Conservation (phyloP, 192 early-diverging fungal species). For the Backusella parvicylindrica region DNA sequence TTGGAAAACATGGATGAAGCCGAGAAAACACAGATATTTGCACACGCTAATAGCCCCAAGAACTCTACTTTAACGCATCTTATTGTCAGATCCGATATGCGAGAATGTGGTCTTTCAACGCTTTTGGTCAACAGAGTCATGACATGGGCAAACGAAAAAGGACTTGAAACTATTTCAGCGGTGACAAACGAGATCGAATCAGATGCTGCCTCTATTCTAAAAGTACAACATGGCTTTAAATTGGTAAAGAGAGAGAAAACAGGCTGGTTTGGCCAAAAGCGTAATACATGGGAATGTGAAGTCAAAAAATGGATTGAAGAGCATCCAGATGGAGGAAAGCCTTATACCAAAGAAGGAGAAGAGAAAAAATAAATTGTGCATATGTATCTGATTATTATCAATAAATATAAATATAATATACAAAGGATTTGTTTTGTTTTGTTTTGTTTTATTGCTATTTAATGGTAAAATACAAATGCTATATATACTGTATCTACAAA, state of each 20-base stretch:
- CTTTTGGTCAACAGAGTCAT: conserved; percentile 27
- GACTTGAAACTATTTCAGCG: conserved; percentile 13
- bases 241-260: conserved; percentile 8
- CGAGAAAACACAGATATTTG: background rate
- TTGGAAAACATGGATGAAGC: background rate
- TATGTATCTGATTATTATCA: background rate
- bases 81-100: conserved; percentile 19
- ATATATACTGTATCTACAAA: background rate
- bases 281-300: conserved; percentile 16
- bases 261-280: conserved; percentile 26
- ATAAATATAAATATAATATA: background rate
- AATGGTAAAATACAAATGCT: background rate
- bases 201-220: conserved; percentile 21
- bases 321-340: background rate
- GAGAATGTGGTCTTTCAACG: conserved; percentile 27
- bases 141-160: conserved; percentile 23
- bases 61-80: conserved; percentile 13
- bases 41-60: background rate
- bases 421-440: background rate
- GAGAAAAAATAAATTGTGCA: background rate
- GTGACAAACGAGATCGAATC: conserved; percentile 26
- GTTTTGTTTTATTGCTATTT: too few species aligned
- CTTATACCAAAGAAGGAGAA: background rate
- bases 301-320: conserved; percentile 22
- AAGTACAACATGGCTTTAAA: conserved; percentile 23